Evolutionary conservation across 345 rosid species (phyloP).

Genomic region (Aegle marmelos): DNA sequence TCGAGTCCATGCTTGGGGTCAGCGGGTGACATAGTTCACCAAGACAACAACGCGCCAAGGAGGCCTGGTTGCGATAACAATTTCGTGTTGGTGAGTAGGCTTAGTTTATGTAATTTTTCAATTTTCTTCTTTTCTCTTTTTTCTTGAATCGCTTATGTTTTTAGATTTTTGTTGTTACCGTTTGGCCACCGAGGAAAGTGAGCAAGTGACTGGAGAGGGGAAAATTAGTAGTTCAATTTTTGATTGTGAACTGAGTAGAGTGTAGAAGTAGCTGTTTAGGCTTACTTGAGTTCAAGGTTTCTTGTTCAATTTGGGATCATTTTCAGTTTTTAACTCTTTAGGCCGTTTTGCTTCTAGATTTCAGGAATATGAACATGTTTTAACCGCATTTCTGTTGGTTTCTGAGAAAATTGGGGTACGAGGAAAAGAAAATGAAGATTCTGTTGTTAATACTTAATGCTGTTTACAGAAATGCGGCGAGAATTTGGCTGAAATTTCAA

Average conservation of each 20-base stretch:
- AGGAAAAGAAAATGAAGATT: not conserved
- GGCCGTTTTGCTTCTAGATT: not conserved
- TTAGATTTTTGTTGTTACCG: not conserved
- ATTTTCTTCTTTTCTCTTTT: not conserved
- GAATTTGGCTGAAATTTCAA: not conserved
- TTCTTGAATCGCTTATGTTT: not conserved
- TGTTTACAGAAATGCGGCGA: not conserved
- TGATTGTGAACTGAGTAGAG: not conserved
- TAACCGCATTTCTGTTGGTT: not conserved
- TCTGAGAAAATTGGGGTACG: not conserved
- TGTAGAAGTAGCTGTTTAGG: not conserved
- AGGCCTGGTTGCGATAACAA: conserved; percentile 85
- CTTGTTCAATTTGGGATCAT: not conserved
- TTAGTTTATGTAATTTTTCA: not conserved
- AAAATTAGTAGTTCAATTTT: not conserved
- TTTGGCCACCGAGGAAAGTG: not conserved
- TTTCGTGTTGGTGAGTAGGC: conserved; percentile 68
- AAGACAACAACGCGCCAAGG: conserved; percentile 67
- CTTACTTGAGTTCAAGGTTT: not conserved
- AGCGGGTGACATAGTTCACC: conserved; percentile 93
- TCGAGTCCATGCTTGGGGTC: conserved; percentile 32
- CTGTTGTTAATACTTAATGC: not conserved
- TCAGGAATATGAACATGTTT: not conserved
- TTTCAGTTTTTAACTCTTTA: not conserved
- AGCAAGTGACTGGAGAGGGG: not conserved